Base-by-base conservation (phyloP, 768 basidiomycete genomes). In the Tubosaeta sp. region DNA sequence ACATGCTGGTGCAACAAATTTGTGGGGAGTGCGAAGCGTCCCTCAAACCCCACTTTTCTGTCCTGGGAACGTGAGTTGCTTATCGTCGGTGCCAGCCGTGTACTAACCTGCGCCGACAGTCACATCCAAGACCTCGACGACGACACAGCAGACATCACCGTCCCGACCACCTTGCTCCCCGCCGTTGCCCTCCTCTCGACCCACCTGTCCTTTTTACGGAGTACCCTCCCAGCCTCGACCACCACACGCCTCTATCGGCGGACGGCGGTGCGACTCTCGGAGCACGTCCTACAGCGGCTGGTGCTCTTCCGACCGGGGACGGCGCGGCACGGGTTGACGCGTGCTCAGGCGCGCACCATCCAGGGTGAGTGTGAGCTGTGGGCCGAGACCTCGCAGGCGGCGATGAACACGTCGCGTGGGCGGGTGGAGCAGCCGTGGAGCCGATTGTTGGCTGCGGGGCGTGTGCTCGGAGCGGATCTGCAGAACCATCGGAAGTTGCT, bases 1-100 rank as follows among this genome's bases (percentile, higher is more conserved):
- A 90, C 47, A 88, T 97, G 82, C 79, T 94, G 33, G 81, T 91
- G 14, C 84, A 87, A 57, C 88, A 91, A 60, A 76, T 94, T 14
- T 87, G 82, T 46, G 78, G 79, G 4, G 97, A 99, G 67, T 83
- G 95, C 43, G 88, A 95, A 67, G 71, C 71, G 11, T 80, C 81
- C 25, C 72, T 97, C 37, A 90, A 85, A 64, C 67, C 77, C 2
- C 91, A 97, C 70, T 80, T 93, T 53, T 71, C 72, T 12, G 75
- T 79, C 65, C 74, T 73, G 49, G 74, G 68, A 39, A 68, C 70
- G 77, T 78, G 59, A 59, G 73, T 72, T 25, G 19, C 38, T n/a
- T 5, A 6, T 6, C 2, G 13, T 29, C 29, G 6, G 29, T 5
- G 6, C 29, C 29, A 29, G 29, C 29, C 29, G 5, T 6, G 22